Conservation (phyloP, 257 asterid species). For the Solanum appendiculatum region DNA sequence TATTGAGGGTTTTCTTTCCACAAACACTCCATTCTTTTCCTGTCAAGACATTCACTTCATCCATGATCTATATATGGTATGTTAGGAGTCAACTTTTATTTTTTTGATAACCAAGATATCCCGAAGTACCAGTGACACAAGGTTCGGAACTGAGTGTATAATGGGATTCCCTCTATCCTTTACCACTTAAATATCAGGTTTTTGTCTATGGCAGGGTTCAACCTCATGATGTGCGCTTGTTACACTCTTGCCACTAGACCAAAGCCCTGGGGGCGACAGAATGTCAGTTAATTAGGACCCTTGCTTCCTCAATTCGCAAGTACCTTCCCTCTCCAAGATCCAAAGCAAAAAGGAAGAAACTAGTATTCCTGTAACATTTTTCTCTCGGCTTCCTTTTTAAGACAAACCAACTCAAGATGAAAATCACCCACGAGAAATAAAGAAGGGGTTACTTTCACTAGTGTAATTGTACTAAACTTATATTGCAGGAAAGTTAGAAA, state of each 20-base stretch:
- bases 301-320: background rate
- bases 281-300: background rate
- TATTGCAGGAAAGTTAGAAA: background rate
- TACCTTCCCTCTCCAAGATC: background rate
- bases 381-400: background rate
- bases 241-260: background rate
- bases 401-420: background rate
- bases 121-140: background rate
- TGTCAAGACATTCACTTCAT: background rate
- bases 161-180: background rate
- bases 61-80: background rate
- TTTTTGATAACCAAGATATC: background rate
- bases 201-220: background rate
- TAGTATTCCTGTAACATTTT: background rate
- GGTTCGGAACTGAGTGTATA: background rate
- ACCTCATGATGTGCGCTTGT: background rate
- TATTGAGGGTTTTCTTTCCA: background rate
- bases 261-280: background rate
- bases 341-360: background rate
- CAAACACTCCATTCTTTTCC: background rate
- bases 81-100: background rate
- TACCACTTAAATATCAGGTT: background rate
- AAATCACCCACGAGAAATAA: background rate
- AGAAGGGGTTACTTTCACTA: background rate
- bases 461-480: background rate